Evolutionary conservation across 768 basidiomycete species (phyloP), one percentile per base, ranked within the genome.

Genomic region (Mrakia hoshinonis): DNA sequence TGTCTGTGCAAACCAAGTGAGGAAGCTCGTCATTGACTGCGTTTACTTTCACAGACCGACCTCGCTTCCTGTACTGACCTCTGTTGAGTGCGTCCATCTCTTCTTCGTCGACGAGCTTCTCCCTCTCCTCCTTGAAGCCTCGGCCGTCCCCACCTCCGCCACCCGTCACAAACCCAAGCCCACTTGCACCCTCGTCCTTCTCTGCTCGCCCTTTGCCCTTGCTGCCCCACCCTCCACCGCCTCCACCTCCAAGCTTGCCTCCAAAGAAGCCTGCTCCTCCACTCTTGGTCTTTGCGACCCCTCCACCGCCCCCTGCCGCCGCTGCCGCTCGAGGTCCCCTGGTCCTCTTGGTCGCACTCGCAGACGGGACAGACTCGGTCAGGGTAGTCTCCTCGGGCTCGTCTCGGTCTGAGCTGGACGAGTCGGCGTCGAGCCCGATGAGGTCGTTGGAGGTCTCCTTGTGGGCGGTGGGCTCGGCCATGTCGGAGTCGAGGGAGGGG

Each of bases 21-120:
- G 5, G 24, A n/a, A 20, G 7, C 15, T 18, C 20, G 58, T 24
- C 26, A 55, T 24, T 54, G 11, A 4, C 24, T 31, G 15, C 15
- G 22, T 12, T 55, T 3, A 54, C 12, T 26, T 6, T 54, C n/a
- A 31, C 22, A 31, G 26, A 55, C 24, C 13, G 18, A 22, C 9
- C 0, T 3, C 5, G 54, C 29, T 15, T 3, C 5, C 10, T 20
- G 58, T 6, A 36, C 36, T 39, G 18, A 61, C 58, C 58, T 61
- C 34, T 61, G 58, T 61, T 38, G 18, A 61, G 34, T 1, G 58
- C 12, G 7, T 36, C 58, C 58, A 61, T 61, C 58, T 36, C 58
- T 4, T 61, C 58, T 22, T 61, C 58, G 34, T 61, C 58, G 1
- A 61, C 58, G 58, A 61, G 58, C 58, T 61, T 61, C 34, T 61